Evolutionary conservation across 1,284 basidiomycete genomes (phyloP).

Genomic region (Porogramme epimiltina): DNA sequence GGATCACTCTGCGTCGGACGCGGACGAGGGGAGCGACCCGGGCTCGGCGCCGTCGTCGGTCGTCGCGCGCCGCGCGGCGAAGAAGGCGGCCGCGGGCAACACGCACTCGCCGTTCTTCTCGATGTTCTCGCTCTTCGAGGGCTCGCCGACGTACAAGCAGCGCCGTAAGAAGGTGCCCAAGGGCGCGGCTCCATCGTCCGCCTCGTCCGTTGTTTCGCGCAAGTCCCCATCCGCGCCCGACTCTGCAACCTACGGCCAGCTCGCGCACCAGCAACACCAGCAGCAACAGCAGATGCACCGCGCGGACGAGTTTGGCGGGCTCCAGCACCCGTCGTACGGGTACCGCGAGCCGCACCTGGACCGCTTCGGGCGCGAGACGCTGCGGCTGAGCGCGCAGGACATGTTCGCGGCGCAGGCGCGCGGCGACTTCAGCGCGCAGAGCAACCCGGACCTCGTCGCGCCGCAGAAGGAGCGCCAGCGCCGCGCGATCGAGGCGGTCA

Average conservation of each 20-base stretch:
- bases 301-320: slow-evolving; percentile 6
- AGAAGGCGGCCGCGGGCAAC: slow-evolving; percentile 21
- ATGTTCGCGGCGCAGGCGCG: slow-evolving; percentile 65
- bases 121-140: slow-evolving; percentile 78
- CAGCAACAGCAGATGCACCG: slow-evolving; percentile 19
- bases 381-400: slow-evolving; percentile 53
- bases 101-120: slow-evolving; percentile 58
- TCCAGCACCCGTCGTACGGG: not conserved
- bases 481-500: slow-evolving; percentile 26
- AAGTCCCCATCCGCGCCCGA: slow-evolving; percentile 11
- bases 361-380: slow-evolving; percentile 32
- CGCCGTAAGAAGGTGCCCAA: slow-evolving; percentile 73
- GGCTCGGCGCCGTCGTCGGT: slow-evolving; percentile 25
- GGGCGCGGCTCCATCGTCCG: slow-evolving; percentile 5
- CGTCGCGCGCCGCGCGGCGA: slow-evolving; percentile 12
- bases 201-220: too few species aligned
- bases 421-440: slow-evolving; percentile 45
- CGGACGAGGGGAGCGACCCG: slow-evolving; percentile 12
- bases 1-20: slow-evolving; percentile 28
- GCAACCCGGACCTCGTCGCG: slow-evolving; percentile 32
- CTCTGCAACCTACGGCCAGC: not conserved
- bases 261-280: not conserved
- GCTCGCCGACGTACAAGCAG: slow-evolving; percentile 84
- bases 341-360: slow-evolving; percentile 32
- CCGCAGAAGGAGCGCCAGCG: slow-evolving; percentile 34